Percentiles rank a stretch among this genome's conserved stretches.
These are phyloP conservation scores for Apiospora sp. DNA, from an alignment of 2,329 filamentous ascomycete species.

Conservation along the genomic window DNA sequence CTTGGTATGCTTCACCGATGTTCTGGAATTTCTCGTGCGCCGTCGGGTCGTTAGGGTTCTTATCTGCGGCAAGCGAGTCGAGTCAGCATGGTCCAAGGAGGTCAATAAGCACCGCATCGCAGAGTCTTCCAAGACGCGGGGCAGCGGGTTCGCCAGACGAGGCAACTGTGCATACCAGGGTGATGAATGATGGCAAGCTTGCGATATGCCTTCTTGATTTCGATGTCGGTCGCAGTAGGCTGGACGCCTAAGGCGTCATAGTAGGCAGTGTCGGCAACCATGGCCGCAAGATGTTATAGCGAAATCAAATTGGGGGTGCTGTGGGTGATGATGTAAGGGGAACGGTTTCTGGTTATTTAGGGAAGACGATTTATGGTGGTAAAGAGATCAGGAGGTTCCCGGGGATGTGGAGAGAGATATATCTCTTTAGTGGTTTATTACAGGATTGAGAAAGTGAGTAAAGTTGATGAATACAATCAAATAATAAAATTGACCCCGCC, in stretches of 20 bases:
- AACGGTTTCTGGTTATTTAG: background rate
- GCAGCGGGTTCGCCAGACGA: conserved; percentile 24
- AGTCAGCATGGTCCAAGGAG: conserved; percentile 25
- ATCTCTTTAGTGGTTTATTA: conserved; percentile 12
- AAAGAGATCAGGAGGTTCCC: conserved; percentile 15
- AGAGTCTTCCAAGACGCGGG: background rate
- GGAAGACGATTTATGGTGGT: background rate
- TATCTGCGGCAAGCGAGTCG: conserved; percentile 66
- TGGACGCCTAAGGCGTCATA: conserved; percentile 87
- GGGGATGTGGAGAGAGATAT: conserved; percentile 16
- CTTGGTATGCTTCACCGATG: conserved; percentile 78
- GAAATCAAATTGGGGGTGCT: background rate
- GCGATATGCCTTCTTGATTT: conserved; percentile 97
- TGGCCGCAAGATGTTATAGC: conserved; percentile 50
- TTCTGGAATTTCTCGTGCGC: conserved; percentile 95
- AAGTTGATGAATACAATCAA: conserved; percentile 20
- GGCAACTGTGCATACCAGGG: conserved; percentile 64
- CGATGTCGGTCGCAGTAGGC: conserved; percentile 85
- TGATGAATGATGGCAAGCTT: conserved; percentile 95
- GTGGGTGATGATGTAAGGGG: conserved; percentile 3
- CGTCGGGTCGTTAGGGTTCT: conserved; percentile 95
- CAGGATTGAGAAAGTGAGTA: conserved; percentile 8
- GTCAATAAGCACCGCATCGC: conserved; percentile 16
- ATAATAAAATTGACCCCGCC: conserved; percentile 18
- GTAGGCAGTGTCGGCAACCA: conserved; percentile 90